Base-by-base conservation (phyloP, 441 rosid genomes). In the Gossypium schwendimanii region DNA sequence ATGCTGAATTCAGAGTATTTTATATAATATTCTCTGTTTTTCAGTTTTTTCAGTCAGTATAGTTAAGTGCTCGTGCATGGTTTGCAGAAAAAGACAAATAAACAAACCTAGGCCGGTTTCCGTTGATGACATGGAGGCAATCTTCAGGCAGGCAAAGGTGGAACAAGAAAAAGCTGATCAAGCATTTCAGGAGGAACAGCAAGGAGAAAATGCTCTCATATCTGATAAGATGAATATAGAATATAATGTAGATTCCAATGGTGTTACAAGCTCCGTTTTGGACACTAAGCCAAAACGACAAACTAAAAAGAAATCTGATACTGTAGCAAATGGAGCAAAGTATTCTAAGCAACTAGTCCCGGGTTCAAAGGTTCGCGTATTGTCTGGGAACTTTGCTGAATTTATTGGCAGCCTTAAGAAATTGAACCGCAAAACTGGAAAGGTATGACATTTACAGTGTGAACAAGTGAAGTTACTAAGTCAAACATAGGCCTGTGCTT, bases 81-180 rank as follows among this genome's bases (percentile, higher is more conserved):
- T 54, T 77, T 73, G 67, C 81, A 91, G 97, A 49, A 88, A 80
- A 82, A 85, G 83, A 73, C 91, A 88, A 80, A 91, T 91, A 74
- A 86, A 85, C 79, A 89, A 82, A 76, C 97, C 97, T 28, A 85
- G 89, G 77, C 91, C 93, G 12, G 89, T 94, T 50, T 83, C 90
- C 4, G 76, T 41, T 2, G 84, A 81, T 73, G 95, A 94, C 52
- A 81, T 94, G 75, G 91, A 94, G 78, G 85, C 87, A 11, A 83
- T 94, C 28, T 87, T 90, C 84, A 80, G 50, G 58, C 88, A 84
- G 72, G 95, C 88, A 73, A 89, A 89, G 84, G 92, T 85, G 78
- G 96, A 86, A 78, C 92, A 90, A 78, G 91, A 84, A 78, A 87
- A 85, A 50, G 77, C 77, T 18, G 90, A 94, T 72, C 80, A 60